Base-by-base conservation (phyloP, 2,329 filamentous ascomycete genomes). In the Alternaria gaisen region DNA sequence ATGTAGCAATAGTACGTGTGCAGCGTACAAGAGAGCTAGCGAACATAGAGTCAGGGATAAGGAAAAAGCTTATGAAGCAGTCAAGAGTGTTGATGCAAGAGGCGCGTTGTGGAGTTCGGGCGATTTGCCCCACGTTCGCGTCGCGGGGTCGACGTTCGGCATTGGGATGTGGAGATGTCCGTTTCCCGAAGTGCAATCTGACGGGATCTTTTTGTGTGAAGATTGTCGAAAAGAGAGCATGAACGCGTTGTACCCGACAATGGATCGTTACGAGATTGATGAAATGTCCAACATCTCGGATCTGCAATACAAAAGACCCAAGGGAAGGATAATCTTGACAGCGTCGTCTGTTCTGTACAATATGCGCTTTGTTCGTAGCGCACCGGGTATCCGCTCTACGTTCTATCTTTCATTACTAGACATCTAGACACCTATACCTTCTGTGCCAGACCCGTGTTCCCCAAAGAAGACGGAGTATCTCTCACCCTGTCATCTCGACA, bases 401-500 rank as follows among this genome's bases (percentile, higher is more conserved):
- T 5, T 41, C 40, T 8, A 41, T 41, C 11, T 9, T 18, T 41
- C 40, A 41, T 41, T 18, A 41, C 40, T 24, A 42, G 16, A 24
- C 6, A 42, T 24, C 40, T 42, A 16, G 3, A 24, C 20, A 5
- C 24, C 12, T 24, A 42, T 9, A 42, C 10, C 5, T 11, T 20
- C 10, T n/a, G 3, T 3, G 7, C n/a, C 4, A 6, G n/a, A 40
- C 38, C 38, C 4, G 5, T 16, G 3, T 9, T n/a, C 38, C 9
- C 4, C 4, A 10, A 40, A 16, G 9, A 40, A 20, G 16, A 18
- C 18, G 4, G 18, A 40, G 32, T 12, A 16, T 36, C 12, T 14
- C 10, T 64, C 53, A 72, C 14, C 68, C 70, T 43, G 60, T 69
- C 74, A 77, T 77, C 4, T 56, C 62, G 24, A 73, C 72, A 55